A percentile compares a stretch with the other conserved stretches of the same genome.
Evolutionary conservation across 2,329 filamentous ascomycete species (phyloP).

Genomic region (Neospermospora avenae): DNA sequence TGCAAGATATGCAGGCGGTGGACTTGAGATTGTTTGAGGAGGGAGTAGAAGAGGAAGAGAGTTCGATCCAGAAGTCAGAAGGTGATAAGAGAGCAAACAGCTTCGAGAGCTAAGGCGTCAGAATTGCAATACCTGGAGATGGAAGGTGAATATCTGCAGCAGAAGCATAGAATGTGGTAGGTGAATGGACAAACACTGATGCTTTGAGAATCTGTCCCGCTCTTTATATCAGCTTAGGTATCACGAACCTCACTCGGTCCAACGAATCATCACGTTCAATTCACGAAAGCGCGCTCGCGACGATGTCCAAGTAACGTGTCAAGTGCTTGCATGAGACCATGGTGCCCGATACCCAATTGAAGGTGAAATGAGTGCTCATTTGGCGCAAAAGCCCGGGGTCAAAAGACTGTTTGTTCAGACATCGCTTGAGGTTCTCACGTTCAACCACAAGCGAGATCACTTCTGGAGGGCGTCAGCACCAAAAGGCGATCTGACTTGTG

Average conservation of each 20-base stretch:
- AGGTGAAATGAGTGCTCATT: background rate
- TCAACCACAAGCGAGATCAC: slow-evolving; percentile 19
- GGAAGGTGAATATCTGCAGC: background rate
- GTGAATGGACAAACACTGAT: background rate
- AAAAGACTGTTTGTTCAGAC: background rate
- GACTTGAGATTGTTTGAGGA: background rate
- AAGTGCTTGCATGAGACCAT: slow-evolving; percentile 19
- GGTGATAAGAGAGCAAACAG: slow-evolving; percentile 1
- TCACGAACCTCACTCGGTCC: background rate
- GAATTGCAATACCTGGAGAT: background rate
- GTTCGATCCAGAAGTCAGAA: background rate
- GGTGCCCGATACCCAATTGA: slow-evolving; percentile 18
- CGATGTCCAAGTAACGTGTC: slow-evolving; percentile 12
- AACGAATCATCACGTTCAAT: slow-evolving; percentile 26
- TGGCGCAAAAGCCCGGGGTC: slow-evolving; percentile 15
- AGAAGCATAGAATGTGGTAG: background rate
- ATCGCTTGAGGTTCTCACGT: slow-evolving; percentile 4
- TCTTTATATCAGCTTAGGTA: slow-evolving; percentile 18
- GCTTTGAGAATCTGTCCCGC: background rate
- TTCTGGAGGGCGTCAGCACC: slow-evolving; percentile 20
- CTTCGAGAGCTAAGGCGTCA: background rate
- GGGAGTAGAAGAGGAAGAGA: background rate
- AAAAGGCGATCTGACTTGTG: slow-evolving; percentile 23
- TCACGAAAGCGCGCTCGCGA: slow-evolving; percentile 8
- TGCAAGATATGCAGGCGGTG: too few relatives aligned